A percentile compares a stretch with the other conserved stretches of the same genome.
phyloP scores from a whole-genome alignment of 23 red algal species.

The Gracilaria domingensis region DNA sequence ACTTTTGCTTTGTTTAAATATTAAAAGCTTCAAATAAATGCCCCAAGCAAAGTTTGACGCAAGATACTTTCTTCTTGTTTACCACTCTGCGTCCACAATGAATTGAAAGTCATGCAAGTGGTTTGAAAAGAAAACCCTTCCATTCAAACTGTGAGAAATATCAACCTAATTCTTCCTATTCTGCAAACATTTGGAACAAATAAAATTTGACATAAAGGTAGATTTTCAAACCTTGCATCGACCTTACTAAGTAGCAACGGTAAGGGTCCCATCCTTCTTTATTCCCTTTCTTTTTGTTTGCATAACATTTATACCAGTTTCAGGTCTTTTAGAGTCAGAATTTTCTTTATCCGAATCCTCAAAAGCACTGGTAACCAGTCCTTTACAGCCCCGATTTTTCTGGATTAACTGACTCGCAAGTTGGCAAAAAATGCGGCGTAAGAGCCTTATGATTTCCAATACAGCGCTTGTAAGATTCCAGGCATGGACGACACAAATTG shows the following conservation, averaged over 20 bases:
- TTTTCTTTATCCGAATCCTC: no score
- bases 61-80: not conserved
- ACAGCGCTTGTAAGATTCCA: slow-evolving; percentile 27
- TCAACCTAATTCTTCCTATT: not conserved
- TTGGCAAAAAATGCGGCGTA: slow-evolving; percentile 11
- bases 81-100: not conserved
- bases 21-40: not conserved
- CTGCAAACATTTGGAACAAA: slow-evolving; percentile 38
- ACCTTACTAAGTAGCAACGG: not conserved
- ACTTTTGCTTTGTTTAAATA: not conserved
- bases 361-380: no score
- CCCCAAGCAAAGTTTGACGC: not conserved
- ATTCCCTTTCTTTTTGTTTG: not conserved
- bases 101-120: slow-evolving; percentile 3
- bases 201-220: slow-evolving; percentile 13
- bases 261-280: not conserved
- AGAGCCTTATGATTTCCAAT: not conserved
- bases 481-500: slow-evolving; percentile 41
- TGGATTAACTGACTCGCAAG: slow-evolving; percentile 32
- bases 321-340: not conserved
- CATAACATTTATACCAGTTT: not conserved
- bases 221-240: not conserved
- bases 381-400: slow-evolving; percentile 8
- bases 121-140: slow-evolving; percentile 25
- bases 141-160: slow-evolving; percentile 3